Evolutionary conservation across 2,329 filamentous ascomycete species (phyloP), one percentile per base, ranked within the genome.

Genomic region (Grosmannia serpens): DNA sequence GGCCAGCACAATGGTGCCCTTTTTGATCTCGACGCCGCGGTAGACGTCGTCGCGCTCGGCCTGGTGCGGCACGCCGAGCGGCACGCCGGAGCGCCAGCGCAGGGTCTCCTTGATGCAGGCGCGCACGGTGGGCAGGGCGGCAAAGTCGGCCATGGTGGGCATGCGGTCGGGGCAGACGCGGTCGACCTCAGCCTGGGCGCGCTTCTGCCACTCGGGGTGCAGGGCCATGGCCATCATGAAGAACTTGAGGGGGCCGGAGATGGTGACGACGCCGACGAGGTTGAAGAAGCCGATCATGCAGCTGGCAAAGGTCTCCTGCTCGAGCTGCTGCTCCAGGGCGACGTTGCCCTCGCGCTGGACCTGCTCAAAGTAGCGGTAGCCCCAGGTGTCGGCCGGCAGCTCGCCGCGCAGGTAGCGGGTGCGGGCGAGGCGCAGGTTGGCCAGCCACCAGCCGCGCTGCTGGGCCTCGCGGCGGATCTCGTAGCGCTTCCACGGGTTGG

Each of bases 21-120:
- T 78, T 54, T 72, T 70, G 61, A 79, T 77, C 49, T 65, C 71
- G 50, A 78, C 76, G 6, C 77, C 76, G 4, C 70, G 68, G 62
- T 71, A 79, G 50, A 74, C 75, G 27, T 75, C 73, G 49, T 77
- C 75, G 5, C 67, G 67, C 62, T 79, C 76, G 26, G 74, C 75
- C 63, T 77, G 74, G 63, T 79, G 77, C 3, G 77, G 76, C 9
- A 79, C 76, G 46, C 76, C 75, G 4, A 80, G 70, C 13, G 80
- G 78, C 5, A 82, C 78, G 41, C 78, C 75, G 5, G 80, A 81
- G 56, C 79, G 71, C 80, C 80, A 83, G 51, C 81, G 71, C n/a
- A 82, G 66, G 17, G 77, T 79, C 68, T 84, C 81, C 67, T 83
- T 82, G 29, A 83, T 68, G 49, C 78, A 78, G 1, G 80, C 80